Evolutionary conservation across 1,284 basidiomycete genomes (phyloP).

Genomic region (Ganoderma sinense): DNA sequence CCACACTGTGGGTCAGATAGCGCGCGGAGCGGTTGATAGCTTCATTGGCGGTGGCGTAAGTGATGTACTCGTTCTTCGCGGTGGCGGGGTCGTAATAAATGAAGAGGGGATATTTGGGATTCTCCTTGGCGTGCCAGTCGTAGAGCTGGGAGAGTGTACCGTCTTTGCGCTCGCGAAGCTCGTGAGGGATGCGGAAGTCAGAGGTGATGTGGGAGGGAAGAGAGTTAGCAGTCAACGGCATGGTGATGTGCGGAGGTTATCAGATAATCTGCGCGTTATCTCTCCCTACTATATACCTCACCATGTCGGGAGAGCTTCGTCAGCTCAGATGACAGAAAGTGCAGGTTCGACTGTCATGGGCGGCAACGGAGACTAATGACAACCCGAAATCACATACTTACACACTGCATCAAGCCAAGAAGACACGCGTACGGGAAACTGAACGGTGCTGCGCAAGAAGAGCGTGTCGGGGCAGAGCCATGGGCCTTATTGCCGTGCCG

Average conservation of each 20-base stretch:
- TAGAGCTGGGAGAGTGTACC: conserved; percentile 18
- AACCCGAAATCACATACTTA: not conserved
- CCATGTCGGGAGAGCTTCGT: not conserved
- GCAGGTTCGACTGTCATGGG: not conserved
- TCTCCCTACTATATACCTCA: not conserved
- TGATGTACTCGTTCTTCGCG: conserved; percentile 19
- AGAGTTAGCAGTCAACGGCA: conserved; percentile 21
- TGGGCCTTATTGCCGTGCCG: too few relatives aligned
- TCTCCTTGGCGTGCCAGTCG: conserved; percentile 22
- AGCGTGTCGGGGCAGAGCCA: too few relatives aligned
- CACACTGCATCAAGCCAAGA: too few relatives aligned
- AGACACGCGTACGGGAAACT: too few relatives aligned
- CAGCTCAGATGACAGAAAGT: not conserved
- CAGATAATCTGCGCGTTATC: not conserved
- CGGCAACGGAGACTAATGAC: not conserved
- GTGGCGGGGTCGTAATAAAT: conserved; percentile 20
- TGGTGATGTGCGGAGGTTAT: not conserved
- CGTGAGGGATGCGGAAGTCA: conserved; percentile 17
- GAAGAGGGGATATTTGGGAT: conserved; percentile 29
- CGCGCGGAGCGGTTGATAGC: conserved; percentile 30
- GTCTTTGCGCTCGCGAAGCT: conserved; percentile 9
- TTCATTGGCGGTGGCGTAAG: conserved; percentile 17
- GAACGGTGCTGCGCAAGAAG: too few relatives aligned
- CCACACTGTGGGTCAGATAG: conserved; percentile 16
- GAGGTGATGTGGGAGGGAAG: conserved; percentile 21